Conservation (phyloP, 371 early-diverging fungal species). For the Rhizopus sp. region DNA sequence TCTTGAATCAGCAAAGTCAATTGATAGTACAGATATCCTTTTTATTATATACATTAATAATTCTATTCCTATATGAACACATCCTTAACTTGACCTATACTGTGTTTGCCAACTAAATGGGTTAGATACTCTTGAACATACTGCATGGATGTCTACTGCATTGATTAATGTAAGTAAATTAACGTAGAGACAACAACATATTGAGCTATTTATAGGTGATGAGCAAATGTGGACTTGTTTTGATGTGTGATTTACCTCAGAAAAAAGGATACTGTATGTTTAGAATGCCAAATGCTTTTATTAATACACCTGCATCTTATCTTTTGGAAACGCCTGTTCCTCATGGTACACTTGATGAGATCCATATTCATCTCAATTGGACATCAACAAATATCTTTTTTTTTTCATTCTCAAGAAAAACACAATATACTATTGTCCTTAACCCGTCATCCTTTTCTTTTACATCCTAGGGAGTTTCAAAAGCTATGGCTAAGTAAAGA, state of each 20-base stretch:
- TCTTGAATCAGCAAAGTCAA: background rate
- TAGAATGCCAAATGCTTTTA: conserved; percentile 16
- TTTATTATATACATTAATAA: too few species aligned
- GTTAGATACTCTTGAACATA: conserved; percentile 5
- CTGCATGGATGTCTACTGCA: conserved; percentile 7
- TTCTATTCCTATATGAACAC: background rate
- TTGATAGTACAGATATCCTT: too few species aligned
- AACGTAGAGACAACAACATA: too few species aligned
- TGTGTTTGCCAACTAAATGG: conserved; percentile 11
- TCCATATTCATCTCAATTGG: conserved; percentile 19
- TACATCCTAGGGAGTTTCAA: conserved; percentile 8
- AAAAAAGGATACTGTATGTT: background rate
- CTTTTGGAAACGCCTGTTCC: conserved; percentile 15
- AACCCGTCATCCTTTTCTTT: too few species aligned
- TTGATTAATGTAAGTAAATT: background rate
- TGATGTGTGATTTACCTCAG: background rate
- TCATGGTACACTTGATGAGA: conserved; percentile 12
- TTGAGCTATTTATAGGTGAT: background rate
- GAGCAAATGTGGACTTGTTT: background rate
- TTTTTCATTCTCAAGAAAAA: too few species aligned
- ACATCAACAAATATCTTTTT: background rate
- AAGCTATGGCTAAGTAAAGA: background rate
- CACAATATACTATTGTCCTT: too few species aligned
- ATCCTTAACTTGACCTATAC: conserved; percentile 1
- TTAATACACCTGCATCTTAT: conserved; percentile 23